Evolutionary conservation across 192 early-diverging fungal genomes (phyloP).

Genomic region (Cladochytrium replicatum): DNA sequence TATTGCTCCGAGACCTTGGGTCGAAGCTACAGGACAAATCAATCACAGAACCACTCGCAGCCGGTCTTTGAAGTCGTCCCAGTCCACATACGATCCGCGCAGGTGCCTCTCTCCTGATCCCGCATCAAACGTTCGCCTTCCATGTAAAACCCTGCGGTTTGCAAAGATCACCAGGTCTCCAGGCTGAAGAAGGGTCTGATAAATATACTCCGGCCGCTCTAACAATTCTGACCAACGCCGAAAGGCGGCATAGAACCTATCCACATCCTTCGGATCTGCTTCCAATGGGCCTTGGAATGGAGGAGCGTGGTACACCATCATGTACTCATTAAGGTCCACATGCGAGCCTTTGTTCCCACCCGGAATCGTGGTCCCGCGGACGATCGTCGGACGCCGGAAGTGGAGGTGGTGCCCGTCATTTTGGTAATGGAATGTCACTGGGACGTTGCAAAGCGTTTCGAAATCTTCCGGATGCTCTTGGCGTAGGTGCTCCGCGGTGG

Average conservation of each 20-base stretch:
- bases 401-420: constrained; percentile 69
- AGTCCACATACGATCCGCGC: constrained; percentile 55
- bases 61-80: constrained; percentile 43
- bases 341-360: constrained; percentile 29
- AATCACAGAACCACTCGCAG: no score
- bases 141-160: constrained; percentile 73
- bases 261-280: constrained; percentile 28
- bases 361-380: constrained; percentile 15
- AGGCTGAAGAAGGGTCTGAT: constrained; percentile 47
- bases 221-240: constrained; percentile 47
- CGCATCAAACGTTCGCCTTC: constrained; percentile 61
- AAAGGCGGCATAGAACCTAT: constrained; percentile 57
- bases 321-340: constrained; percentile 32
- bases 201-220: constrained; percentile 43
- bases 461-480: constrained; percentile 47
- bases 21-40: no score
- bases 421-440: constrained; percentile 71
- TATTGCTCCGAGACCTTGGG: no score
- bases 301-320: constrained; percentile 63
- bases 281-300: constrained; percentile 76
- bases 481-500: constrained; percentile 54
- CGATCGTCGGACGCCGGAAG: constrained; percentile 59
- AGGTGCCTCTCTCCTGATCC: constrained; percentile 61
- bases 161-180: constrained; percentile 68
- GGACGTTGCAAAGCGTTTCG: constrained; percentile 38